Evolutionary conservation across 805 yeast species (phyloP).

Genomic region (Helenozyma baotianmanensis): DNA sequence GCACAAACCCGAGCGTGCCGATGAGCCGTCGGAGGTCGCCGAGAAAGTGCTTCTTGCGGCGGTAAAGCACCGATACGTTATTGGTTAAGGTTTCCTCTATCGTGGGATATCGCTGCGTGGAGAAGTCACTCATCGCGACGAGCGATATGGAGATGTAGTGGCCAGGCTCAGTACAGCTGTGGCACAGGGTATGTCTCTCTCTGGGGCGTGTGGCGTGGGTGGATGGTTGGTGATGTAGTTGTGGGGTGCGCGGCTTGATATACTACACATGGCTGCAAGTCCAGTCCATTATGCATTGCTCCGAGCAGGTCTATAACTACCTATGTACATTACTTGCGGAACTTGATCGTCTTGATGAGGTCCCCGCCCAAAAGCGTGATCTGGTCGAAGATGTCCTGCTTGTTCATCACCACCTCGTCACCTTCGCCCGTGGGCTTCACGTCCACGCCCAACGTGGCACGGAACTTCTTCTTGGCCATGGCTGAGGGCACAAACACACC

Average conservation of each 20-base stretch:
- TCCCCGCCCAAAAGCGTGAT: slow-evolving; percentile 68
- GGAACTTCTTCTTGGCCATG: slow-evolving; percentile 59
- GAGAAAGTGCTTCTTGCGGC: slow-evolving; percentile 38
- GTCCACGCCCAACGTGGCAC: slow-evolving; percentile 74
- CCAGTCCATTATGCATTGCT: no score
- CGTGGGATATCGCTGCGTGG: slow-evolving; percentile 27
- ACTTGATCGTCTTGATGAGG: slow-evolving; percentile 39
- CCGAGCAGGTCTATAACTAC: no score
- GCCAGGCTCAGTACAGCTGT: no score
- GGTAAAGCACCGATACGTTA: slow-evolving; percentile 38
- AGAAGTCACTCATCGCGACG: slow-evolving; percentile 16
- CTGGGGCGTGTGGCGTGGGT: no score
- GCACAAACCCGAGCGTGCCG: slow-evolving; percentile 31
- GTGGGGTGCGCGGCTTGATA: no score
- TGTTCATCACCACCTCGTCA: slow-evolving; percentile 58
- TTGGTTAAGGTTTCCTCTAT: slow-evolving; percentile 37
- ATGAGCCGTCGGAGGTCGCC: slow-evolving; percentile 30
- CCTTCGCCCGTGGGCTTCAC: slow-evolving; percentile 55
- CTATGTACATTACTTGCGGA: slow-evolving; percentile 23
- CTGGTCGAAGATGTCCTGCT: slow-evolving; percentile 68
- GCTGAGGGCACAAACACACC: slow-evolving; percentile 77
- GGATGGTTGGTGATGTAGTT: no score
- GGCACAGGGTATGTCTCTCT: no score
- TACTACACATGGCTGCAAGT: no score
- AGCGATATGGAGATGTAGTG: no score